Base-by-base conservation (phyloP, 441 rosid genomes). In the Omphalea diandra region DNA sequence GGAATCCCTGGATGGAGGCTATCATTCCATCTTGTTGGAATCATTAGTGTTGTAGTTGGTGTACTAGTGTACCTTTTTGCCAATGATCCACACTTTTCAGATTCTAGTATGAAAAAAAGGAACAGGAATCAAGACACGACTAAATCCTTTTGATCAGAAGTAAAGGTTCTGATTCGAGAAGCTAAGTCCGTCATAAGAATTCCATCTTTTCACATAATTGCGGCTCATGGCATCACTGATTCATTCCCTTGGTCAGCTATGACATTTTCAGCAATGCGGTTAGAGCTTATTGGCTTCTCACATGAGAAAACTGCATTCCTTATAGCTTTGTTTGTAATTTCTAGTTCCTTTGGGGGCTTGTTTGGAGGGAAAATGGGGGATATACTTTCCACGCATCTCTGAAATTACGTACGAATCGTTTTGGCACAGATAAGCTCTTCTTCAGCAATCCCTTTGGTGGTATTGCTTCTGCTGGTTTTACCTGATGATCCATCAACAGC, bases 1-100 rank as follows among this genome's bases (percentile, higher is more conserved):
- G 98, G 92, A 3, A 74, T 90, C 67, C 89, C 97, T 76, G 92
- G 97, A 59, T 87, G 98, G 98, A 83, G 97, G 80, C 68, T 93
- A 69, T 79, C 97, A 47, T 90, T 93, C 78, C 94, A 86, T 77
- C 54, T 90, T 20, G 98, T 90, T 27, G 96, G 94, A 68, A 24
- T 87, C 27, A 68, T 90, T 40, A 90, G 98, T 63, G 79, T 90
- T 24, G 3, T 81, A 0, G 93, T 93, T 3, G 97, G 97, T 49
- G 65, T 84, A 36, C 76, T 93, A 12, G 93, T 90, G 69, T 65
- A 81, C 68, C 65, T 86, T 32, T 90, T 81, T 66, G 97, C 98
- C 47, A 80, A 79, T 32, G 95, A 88, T 61, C 97, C 97, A 11
- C 95, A 81, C 64, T 84, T 82, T 69, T 63, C 76, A 1, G 86